These are phyloP conservation scores for Irpex sp. DNA, from an alignment of 1,284 basidiomycete species.

Conservation along the genomic window DNA sequence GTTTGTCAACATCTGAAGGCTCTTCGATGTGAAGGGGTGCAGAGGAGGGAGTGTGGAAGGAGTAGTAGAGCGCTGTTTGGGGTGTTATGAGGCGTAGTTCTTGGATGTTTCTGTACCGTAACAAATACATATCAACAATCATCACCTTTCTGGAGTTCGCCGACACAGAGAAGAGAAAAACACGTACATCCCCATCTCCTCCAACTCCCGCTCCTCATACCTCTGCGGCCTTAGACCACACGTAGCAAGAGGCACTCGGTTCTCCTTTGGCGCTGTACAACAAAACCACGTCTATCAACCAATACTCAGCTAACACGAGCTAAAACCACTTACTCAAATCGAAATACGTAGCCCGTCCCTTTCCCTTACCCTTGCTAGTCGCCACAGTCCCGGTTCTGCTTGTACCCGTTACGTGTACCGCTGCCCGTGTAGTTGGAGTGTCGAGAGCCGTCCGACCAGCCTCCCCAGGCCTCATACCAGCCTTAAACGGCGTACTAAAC, in stretches of 20 bases:
- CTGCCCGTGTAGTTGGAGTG: background rate
- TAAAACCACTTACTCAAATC: too few species aligned
- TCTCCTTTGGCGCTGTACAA: constrained; percentile 37
- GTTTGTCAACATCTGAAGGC: too few species aligned
- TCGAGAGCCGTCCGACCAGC: constrained; percentile 35
- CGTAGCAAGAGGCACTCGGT: constrained; percentile 40
- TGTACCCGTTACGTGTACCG: too few species aligned
- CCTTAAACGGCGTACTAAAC: constrained; percentile 71
- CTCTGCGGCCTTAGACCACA: constrained; percentile 57
- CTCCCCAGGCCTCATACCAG: constrained; percentile 50
- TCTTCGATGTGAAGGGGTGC: too few species aligned
- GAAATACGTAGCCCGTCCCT: constrained; percentile 30
- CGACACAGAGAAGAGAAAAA: background rate
- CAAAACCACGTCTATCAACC: too few species aligned
- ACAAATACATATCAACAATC: too few species aligned
- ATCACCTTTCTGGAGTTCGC: too few species aligned
- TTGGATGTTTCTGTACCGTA: constrained; percentile 39
- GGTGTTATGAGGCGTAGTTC: constrained; percentile 60
- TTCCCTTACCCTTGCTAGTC: constrained; percentile 4
- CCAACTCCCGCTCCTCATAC: constrained; percentile 44
- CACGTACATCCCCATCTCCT: constrained; percentile 58
- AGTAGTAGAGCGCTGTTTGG: constrained; percentile 55
- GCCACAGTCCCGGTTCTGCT: too few species aligned
- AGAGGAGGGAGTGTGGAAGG: constrained; percentile 48
- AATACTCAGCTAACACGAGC: too few species aligned